Conservation (phyloP, 805 yeast genomes). For the Wickerhamiella occidentalis region DNA sequence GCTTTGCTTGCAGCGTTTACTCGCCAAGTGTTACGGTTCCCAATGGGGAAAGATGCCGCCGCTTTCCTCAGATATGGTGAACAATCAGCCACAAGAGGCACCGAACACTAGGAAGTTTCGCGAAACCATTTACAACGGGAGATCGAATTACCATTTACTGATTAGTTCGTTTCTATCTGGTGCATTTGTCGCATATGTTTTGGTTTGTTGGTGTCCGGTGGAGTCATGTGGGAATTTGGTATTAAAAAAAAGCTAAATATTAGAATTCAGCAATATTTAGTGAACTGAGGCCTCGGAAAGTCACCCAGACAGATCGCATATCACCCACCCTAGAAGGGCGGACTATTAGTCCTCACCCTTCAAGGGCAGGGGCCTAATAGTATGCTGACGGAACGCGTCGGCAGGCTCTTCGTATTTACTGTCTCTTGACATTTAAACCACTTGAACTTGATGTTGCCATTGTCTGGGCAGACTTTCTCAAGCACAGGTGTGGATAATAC, state of each 20-base stretch:
- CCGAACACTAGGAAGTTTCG: background rate
- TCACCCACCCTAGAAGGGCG: background rate
- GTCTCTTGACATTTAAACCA: background rate
- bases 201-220: no score
- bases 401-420: background rate
- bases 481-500: constrained; percentile 18
- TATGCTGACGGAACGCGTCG: background rate
- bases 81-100: constrained; percentile 14
- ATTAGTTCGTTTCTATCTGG: constrained; percentile 56
- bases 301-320: background rate
- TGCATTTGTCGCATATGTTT: constrained; percentile 56
- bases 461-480: constrained; percentile 8
- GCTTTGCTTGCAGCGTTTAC: no score
- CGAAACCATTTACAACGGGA: background rate
- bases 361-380: no score
- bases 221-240: no score
- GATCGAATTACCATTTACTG: constrained; percentile 21
- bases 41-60: no score
- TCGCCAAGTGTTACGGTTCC: no score
- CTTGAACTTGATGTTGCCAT: constrained; percentile 1
- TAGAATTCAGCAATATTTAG: no score
- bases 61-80: background rate
- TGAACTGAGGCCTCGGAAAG: no score
- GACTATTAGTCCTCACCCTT: no score
- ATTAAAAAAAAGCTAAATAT: no score